Evolutionary conservation across 805 yeast species (phyloP), one percentile per base, ranked within the genome.

Genomic region (Pichia pseudocactophila): DNA sequence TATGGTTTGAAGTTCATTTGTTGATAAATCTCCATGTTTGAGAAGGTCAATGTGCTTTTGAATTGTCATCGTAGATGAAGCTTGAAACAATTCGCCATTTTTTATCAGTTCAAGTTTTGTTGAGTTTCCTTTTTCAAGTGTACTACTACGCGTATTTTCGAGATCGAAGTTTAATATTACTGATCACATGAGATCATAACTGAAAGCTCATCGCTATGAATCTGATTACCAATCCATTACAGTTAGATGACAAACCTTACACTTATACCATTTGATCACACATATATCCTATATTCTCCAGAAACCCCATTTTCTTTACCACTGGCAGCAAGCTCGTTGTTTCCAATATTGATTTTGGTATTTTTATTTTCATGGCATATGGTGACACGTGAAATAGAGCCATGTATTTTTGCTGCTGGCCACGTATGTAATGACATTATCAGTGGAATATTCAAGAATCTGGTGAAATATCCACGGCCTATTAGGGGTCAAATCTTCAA

Each of bases 361-460:
- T 83, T 84, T 54, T 81, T 89, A 54, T 73, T 86, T 28, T 76
- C 96, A 11, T 83, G 95, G 86, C 83, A 89, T 54, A 64, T 90
- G 35, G 62, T 80, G 12, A 74, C 95, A 0, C 66, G 97, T 41
- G 97, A 92, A 54, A 70, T 86, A 22, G 96, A 89, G 57, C 85
- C 95, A 1, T 78, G 87, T 17, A 64, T 89, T 39, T 70, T 86
- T 48, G 90, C 90, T 0, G 82, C 73, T 2, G 98, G 97, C 2
- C 97, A 90, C 54, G 76, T 89, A 7, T 64, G 71, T 15, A 82
- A 85, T 48, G 97, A 92, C 58, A 55, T 80, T 0, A 54, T 78
- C 20, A 90, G 90, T 61, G 76, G 80, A 44, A 50, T 82, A 2
- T 62, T 84, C 33, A 90, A 90, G 58, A 67, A 69, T 17, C 31